Percentiles rank a stretch among this genome's conserved stretches.
These are phyloP conservation scores for Leishmania arabica DNA, from an alignment of 208 protist genomes.

Conservation along the genomic window DNA sequence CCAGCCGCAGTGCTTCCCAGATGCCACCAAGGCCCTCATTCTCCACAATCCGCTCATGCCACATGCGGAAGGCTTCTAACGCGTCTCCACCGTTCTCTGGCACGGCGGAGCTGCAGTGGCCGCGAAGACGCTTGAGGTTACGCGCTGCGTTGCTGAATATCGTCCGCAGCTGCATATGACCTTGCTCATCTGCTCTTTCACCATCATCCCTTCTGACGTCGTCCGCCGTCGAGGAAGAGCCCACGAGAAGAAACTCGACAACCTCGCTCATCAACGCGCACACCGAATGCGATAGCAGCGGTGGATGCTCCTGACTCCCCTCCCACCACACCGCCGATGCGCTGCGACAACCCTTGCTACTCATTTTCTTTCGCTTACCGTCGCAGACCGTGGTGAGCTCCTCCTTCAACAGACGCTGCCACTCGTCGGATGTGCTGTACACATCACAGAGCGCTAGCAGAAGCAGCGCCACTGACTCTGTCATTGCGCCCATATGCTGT, in stretches of 20 bases:
- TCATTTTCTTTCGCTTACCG: background rate
- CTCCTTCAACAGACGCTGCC: background rate
- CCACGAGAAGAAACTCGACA: background rate
- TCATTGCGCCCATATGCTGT: background rate
- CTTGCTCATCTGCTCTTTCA: background rate
- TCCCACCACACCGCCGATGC: background rate
- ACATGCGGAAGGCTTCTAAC: background rate
- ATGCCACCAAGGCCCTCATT: background rate
- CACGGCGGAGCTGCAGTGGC: background rate
- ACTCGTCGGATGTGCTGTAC: background rate
- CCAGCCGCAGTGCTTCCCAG: background rate
- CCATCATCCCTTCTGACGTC: background rate
- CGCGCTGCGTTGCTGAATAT: conserved; percentile 1
- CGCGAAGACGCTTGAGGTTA: background rate
- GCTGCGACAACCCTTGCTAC: background rate
- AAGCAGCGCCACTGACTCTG: conserved; percentile 11
- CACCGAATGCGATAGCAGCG: background rate
- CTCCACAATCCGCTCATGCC: background rate
- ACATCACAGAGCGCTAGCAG: conserved; percentile 5
- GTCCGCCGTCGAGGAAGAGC: background rate
- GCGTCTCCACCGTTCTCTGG: background rate
- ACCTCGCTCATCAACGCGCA: background rate
- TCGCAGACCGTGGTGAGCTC: background rate
- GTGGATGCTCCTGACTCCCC: background rate
- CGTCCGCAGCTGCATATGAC: background rate